phyloP scores from a whole-genome alignment of 441 rosid species.

The Arabidopsis hybrid region DNA sequence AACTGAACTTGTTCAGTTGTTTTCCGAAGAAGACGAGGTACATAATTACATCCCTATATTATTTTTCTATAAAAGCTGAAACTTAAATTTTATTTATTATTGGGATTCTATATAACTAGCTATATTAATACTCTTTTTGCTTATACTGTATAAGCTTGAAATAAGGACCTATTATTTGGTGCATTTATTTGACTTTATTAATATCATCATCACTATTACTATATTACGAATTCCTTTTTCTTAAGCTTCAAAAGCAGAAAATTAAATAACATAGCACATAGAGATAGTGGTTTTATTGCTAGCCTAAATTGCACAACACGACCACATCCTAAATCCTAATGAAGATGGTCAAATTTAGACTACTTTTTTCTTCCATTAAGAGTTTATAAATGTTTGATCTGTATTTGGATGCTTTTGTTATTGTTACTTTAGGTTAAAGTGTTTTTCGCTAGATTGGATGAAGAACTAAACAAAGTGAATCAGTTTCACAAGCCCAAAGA shows the following conservation, averaged over 20 bases:
- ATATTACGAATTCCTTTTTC: background rate
- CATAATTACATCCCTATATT: conserved; percentile 13
- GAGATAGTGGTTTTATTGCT: conserved; percentile 35
- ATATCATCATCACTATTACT: conserved; percentile 19
- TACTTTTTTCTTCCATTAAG: background rate
- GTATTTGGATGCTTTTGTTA: background rate
- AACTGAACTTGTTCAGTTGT: conserved; percentile 83
- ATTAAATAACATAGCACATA: conserved; percentile 11
- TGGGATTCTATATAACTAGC: background rate
- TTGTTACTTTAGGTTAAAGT: conserved; percentile 56
- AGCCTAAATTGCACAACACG: conserved; percentile 21
- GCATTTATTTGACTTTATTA: background rate
- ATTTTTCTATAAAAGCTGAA: background rate
- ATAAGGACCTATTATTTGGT: background rate
- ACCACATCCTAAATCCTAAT: conserved; percentile 23
- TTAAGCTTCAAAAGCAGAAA: conserved; percentile 13
- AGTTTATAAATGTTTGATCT: no score
- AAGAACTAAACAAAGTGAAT: conserved; percentile 86
- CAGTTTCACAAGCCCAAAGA: conserved; percentile 79
- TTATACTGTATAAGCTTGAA: background rate
- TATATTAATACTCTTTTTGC: background rate
- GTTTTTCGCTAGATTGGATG: conserved; percentile 76
- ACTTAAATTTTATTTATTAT: background rate
- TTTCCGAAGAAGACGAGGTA: conserved; percentile 94
- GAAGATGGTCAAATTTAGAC: conserved; percentile 19